Evolutionary conservation across 2,329 filamentous ascomycete genomes (phyloP).

Genomic region (Lachnellula cervina): DNA sequence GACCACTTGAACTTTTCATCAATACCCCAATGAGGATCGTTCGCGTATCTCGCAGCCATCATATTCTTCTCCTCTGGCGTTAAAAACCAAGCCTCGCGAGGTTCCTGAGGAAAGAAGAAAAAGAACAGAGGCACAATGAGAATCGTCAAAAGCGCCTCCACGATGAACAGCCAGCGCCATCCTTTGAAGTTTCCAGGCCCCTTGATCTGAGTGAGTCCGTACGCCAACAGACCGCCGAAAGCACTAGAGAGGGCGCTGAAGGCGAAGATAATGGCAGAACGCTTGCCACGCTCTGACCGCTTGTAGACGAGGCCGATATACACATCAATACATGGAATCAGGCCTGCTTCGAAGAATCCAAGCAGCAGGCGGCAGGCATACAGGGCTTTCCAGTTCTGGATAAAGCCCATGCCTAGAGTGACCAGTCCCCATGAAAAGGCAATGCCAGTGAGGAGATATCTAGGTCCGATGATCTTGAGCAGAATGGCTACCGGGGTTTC

Average conservation of each 20-base stretch:
- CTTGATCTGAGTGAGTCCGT: constrained; percentile 42
- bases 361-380: constrained; percentile 34
- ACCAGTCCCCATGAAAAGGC: constrained; percentile 32
- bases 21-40: constrained; percentile 44
- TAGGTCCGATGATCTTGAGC: constrained; percentile 42
- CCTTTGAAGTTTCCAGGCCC: constrained; percentile 39
- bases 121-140: constrained; percentile 21
- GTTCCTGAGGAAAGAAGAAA: constrained; percentile 22
- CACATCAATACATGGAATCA: constrained; percentile 28
- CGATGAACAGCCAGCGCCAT: constrained; percentile 40
- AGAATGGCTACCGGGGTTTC: constrained; percentile 43
- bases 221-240: constrained; percentile 27
- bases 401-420: constrained; percentile 39
- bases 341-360: constrained; percentile 27
- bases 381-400: constrained; percentile 36
- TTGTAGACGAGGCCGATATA: constrained; percentile 29
- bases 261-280: constrained; percentile 26
- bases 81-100: constrained; percentile 28
- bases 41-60: constrained; percentile 43
- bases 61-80: constrained; percentile 35
- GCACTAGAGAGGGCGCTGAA: constrained; percentile 24
- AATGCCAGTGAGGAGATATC: constrained; percentile 34
- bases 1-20: constrained; percentile 46
- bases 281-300: constrained; percentile 23
- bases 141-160: constrained; percentile 21